Evolutionary conservation across 129 eudicot genomes (phyloP), one percentile per base, ranked within the genome.

Genomic region (Flaveria bidentis): DNA sequence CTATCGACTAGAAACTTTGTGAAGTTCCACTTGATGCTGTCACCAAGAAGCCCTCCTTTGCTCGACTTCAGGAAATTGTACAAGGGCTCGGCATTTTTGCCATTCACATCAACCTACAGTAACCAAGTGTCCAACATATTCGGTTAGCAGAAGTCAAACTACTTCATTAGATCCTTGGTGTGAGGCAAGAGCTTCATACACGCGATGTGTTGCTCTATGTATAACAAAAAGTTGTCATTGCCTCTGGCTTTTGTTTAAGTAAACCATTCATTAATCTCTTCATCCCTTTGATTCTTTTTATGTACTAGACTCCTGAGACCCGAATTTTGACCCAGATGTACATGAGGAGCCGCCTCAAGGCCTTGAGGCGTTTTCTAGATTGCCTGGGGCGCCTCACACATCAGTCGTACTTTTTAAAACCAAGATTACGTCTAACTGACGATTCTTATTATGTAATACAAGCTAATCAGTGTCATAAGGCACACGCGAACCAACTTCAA

Each of bases 1-100:
- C 72, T 84, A 57, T 93, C 82, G 10, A 93, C 96, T 10, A 93
- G 83, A 75, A 93, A 93, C 67, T 93, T 93, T 23, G 96, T 76
- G 89, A 93, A 93, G 76, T 93, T 93, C 98, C 98, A 93, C 69
- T 93, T 93, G 62, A 93, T 88, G 12, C 87, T 82, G 49, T 93
- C 96, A n/a, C 98, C 98, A 17, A 93, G 85, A 49, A 93, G 78
- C 61, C 97, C 88, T 1, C 97, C 96, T 85, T 93, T 88, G 88
- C 81, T 86, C 13, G 91, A 85, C 65, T 89, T 90, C 78, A 93
- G 49, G 80, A 77, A 90, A 74, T 85, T 85, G 87, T 90, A 93
- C 28, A 93, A 16, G 1, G 98, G 97, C 44, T 93, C 97, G 9
- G 98, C 86, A 2, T 65, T 84, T 15, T 76, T 30, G 13, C 98